Conservation (phyloP, 2,329 filamentous ascomycete species). For the Diaporthe sp. region DNA sequence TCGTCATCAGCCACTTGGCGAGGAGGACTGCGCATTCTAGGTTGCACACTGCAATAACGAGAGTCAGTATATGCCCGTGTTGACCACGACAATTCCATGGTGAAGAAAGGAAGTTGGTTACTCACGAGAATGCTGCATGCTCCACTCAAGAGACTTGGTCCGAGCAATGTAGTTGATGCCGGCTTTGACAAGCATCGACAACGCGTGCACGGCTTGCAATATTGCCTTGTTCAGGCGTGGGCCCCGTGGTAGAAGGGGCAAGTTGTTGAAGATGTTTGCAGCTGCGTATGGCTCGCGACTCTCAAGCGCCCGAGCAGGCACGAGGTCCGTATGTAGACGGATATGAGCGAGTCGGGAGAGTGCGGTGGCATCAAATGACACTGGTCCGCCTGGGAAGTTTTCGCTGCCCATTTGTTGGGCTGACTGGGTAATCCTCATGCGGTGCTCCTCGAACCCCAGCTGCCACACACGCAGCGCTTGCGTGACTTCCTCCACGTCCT, state of each 20-base stretch:
- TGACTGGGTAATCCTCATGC: constrained; percentile 62
- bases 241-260: constrained; percentile 70
- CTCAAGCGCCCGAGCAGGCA: constrained; percentile 72
- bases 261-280: constrained; percentile 70
- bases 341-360: constrained; percentile 73
- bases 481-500: constrained; percentile 69
- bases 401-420: constrained; percentile 62
- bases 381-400: constrained; percentile 66
- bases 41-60: constrained; percentile 63
- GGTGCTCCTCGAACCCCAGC: constrained; percentile 68
- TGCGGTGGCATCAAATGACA: constrained; percentile 76
- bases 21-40: constrained; percentile 72
- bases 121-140: constrained; percentile 72
- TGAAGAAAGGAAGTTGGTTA: constrained; percentile 37
- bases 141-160: constrained; percentile 72
- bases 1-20: constrained; percentile 71
- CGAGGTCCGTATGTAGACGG: constrained; percentile 74
- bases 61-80: not conserved
- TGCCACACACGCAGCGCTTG: constrained; percentile 71
- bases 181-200: constrained; percentile 75
- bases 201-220: constrained; percentile 75
- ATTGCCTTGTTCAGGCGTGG: constrained; percentile 73
- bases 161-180: constrained; percentile 73
- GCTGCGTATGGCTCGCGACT: constrained; percentile 74
- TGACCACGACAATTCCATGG: not conserved